Percentiles rank a stretch among this genome's conserved stretches.
These are phyloP conservation scores for Rehmannia glutinosa DNA, from an alignment of 257 asterid genomes.

Conservation along the genomic window DNA sequence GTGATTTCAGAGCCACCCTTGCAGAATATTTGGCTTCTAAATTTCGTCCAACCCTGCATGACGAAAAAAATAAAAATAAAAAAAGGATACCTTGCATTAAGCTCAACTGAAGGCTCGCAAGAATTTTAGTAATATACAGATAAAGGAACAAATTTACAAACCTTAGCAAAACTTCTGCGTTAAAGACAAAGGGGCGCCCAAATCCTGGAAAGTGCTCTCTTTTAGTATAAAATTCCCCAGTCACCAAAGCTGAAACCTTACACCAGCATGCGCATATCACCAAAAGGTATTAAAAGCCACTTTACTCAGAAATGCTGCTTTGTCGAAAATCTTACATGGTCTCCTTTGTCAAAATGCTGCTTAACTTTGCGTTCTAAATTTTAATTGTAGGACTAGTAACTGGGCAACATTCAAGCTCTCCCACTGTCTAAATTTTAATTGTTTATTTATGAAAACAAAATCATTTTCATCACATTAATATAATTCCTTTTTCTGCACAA, in stretches of 20 bases:
- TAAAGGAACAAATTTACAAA: constrained; percentile 31
- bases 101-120: neutral
- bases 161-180: constrained; percentile 77
- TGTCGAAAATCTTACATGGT: constrained; percentile 53
- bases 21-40: constrained; percentile 92
- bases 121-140: neutral
- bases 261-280: constrained; percentile 47
- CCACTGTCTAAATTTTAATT: too few relatives aligned
- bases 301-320: constrained; percentile 24
- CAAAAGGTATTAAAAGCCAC: constrained; percentile 22
- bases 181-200: constrained; percentile 85
- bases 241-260: constrained; percentile 98
- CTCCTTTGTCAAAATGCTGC: constrained; percentile 86
- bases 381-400: too few relatives aligned
- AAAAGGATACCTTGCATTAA: constrained; percentile 2
- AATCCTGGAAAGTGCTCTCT: constrained; percentile 98
- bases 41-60: constrained; percentile 66
- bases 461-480: too few relatives aligned
- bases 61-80: too few relatives aligned
- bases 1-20: constrained; percentile 90
- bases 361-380: constrained; percentile 70
- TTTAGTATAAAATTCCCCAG: constrained; percentile 88
- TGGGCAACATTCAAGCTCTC: too few relatives aligned
- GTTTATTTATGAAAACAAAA: too few relatives aligned
- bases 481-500: too few relatives aligned